These are phyloP conservation scores for Aspergillus puulaauensis DNA, from an alignment of 2,329 filamentous ascomycete genomes.

Conservation along the genomic window DNA sequence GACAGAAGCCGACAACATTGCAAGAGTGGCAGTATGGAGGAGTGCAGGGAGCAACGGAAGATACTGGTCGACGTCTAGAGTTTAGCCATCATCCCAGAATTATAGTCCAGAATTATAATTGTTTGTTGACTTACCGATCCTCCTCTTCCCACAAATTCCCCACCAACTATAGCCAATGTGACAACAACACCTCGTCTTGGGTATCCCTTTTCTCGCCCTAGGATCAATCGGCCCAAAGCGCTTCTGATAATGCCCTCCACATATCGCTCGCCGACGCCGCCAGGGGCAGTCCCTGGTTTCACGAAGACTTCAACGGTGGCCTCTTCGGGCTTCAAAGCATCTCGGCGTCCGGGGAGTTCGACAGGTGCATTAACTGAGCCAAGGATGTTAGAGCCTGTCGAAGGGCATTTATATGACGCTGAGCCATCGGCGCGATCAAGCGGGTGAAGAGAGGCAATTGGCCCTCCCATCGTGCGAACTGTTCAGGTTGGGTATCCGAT, in stretches of 20 bases:
- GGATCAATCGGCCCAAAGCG: slow-evolving; percentile 39
- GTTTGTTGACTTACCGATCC: slow-evolving; percentile 34
- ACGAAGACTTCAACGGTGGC: slow-evolving; percentile 87
- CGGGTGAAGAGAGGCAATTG: slow-evolving; percentile 33
- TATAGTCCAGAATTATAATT: neutral
- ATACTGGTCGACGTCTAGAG: slow-evolving; percentile 53
- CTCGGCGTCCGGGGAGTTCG: slow-evolving; percentile 75
- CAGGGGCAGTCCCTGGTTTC: slow-evolving; percentile 79
- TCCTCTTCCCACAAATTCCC: slow-evolving; percentile 34
- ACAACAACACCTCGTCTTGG: slow-evolving; percentile 44
- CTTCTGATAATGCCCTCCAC: slow-evolving; percentile 61
- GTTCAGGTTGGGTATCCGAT: neutral
- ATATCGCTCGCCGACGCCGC: slow-evolving; percentile 79
- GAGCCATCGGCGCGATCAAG: slow-evolving; percentile 42
- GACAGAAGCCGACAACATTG: slow-evolving; percentile 77
- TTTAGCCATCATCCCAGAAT: slow-evolving; percentile 13
- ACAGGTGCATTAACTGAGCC: slow-evolving; percentile 90
- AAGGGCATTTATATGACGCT: slow-evolving; percentile 41
- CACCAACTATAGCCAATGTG: slow-evolving; percentile 42
- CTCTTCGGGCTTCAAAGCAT: slow-evolving; percentile 83
- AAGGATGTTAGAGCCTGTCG: slow-evolving; percentile 71
- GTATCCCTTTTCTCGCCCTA: slow-evolving; percentile 44
- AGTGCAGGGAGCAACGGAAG: slow-evolving; percentile 78
- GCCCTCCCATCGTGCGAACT: slow-evolving; percentile 32
- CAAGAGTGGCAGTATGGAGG: slow-evolving; percentile 74